Evolutionary conservation across 495 filamentous ascomycete species (phyloP).

Genomic region (Clavariopsis aquatica): DNA sequence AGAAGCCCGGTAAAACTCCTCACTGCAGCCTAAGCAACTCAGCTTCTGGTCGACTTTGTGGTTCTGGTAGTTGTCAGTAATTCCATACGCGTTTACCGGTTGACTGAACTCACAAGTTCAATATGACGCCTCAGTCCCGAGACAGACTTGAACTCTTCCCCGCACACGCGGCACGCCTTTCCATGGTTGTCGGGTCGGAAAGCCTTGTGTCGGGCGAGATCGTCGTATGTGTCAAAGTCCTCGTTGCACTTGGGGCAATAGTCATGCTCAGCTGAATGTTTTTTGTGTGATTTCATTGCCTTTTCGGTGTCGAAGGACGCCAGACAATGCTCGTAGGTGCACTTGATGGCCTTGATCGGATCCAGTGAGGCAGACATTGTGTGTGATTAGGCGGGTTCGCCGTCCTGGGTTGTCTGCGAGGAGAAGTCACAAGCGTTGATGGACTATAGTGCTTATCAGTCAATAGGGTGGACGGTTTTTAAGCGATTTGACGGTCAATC

Average conservation of each 20-base stretch:
- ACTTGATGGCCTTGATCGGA: conserved; percentile 20
- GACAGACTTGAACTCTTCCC: conserved; percentile 52
- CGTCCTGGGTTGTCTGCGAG: too few species aligned
- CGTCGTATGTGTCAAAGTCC: conserved; percentile 51
- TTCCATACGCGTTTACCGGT: neutral
- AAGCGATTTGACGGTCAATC: too few species aligned
- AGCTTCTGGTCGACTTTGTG: conserved; percentile 52
- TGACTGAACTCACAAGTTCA: conserved; percentile 45
- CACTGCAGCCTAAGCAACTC: conserved; percentile 51
- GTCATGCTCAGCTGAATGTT: conserved; percentile 47
- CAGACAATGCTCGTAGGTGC: conserved; percentile 33
- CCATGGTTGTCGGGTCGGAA: conserved; percentile 30
- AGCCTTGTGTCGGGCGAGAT: conserved; percentile 42
- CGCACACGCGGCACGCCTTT: conserved; percentile 54
- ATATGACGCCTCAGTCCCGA: conserved; percentile 53
- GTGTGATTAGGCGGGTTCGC: too few species aligned
- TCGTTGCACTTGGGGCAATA: conserved; percentile 56
- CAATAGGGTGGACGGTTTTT: too few species aligned
- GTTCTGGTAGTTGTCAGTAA: conserved; percentile 16
- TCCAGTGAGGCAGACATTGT: conserved; percentile 25
- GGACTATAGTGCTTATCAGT: too few species aligned
- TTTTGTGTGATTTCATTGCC: conserved; percentile 54
- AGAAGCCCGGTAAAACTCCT: conserved; percentile 49
- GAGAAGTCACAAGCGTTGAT: too few species aligned
- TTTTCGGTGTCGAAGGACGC: conserved; percentile 40